These are phyloP conservation scores for Leishmania martiniquensis DNA, from an alignment of 208 protist species.

Conservation along the genomic window DNA sequence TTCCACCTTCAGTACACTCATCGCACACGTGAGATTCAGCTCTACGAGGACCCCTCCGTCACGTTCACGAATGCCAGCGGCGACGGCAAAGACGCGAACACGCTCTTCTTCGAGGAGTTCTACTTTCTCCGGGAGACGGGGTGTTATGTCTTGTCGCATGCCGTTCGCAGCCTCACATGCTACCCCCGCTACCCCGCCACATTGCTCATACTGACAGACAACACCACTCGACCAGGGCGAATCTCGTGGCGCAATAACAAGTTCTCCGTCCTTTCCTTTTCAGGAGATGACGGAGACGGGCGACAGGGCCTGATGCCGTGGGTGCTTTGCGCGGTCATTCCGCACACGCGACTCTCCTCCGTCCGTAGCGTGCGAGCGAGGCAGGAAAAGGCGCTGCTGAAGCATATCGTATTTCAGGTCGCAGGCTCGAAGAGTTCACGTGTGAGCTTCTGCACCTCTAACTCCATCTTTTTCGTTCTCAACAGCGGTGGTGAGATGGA, in stretches of 20 bases:
- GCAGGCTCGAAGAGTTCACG: conserved; percentile 32
- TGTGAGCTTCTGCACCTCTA: conserved; percentile 40
- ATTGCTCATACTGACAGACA: conserved; percentile 67
- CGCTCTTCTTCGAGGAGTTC: conserved; percentile 30
- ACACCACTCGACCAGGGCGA: conserved; percentile 59
- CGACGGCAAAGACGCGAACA: neutral
- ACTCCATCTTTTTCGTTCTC: conserved; percentile 61
- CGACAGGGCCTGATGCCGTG: conserved; percentile 59
- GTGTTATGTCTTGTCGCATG: conserved; percentile 47
- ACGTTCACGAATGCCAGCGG: conserved; percentile 10
- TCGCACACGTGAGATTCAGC: conserved; percentile 20
- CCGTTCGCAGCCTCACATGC: conserved; percentile 35
- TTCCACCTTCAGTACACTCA: conserved; percentile 32
- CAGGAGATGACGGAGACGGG: conserved; percentile 31
- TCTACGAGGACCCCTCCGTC: conserved; percentile 29
- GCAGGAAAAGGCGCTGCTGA: conserved; percentile 51
- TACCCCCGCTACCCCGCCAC: conserved; percentile 41
- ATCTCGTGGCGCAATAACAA: conserved; percentile 59
- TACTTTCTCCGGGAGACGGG: conserved; percentile 40
- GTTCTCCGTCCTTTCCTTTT: conserved; percentile 33
- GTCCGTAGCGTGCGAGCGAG: conserved; percentile 21
- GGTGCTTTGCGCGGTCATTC: conserved; percentile 79
- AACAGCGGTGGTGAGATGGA: conserved; percentile 65
- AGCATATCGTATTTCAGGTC: conserved; percentile 65
- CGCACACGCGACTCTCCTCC: conserved; percentile 42